Evolutionary conservation across 2,329 filamentous ascomycete genomes (phyloP).

Genomic region (Alternaria triticina): DNA sequence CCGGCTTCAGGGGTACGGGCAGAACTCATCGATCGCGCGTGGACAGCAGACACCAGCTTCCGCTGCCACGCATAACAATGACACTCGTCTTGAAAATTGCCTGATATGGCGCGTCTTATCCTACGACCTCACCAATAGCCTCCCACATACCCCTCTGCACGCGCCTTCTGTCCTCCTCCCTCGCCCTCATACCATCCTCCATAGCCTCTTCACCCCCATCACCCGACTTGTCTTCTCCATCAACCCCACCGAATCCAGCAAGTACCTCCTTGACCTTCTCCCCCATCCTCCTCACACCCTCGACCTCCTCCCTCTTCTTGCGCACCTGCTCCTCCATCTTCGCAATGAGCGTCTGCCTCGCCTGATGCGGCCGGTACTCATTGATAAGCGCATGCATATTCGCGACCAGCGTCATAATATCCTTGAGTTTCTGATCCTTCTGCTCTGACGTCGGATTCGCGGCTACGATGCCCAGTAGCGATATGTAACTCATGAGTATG

Average conservation of each 20-base stretch:
- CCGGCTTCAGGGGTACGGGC: neutral
- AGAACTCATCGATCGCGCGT: neutral
- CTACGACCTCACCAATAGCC: conserved; percentile 44
- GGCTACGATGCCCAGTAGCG: conserved; percentile 75
- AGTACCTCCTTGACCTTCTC: conserved; percentile 77
- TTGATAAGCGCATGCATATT: conserved; percentile 95
- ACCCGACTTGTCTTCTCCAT: conserved; percentile 7
- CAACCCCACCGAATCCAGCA: conserved; percentile 63
- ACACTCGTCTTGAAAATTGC: neutral
- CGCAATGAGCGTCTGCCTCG: conserved; percentile 82
- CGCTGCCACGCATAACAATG: neutral
- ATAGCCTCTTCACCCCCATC: conserved; percentile 13
- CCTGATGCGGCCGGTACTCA: conserved; percentile 92
- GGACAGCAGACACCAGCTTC: neutral
- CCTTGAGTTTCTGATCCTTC: conserved; percentile 73
- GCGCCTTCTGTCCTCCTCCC: conserved; percentile 25
- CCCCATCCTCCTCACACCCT: conserved; percentile 69
- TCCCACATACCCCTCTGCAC: conserved; percentile 46
- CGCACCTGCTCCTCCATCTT: conserved; percentile 88
- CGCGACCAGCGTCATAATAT: conserved; percentile 81
- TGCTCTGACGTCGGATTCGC: conserved; percentile 68
- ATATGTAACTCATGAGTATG: conserved; percentile 85
- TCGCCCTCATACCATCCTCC: conserved; percentile 14
- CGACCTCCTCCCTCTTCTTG: conserved; percentile 73
- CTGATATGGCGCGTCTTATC: neutral